Conservation (phyloP, 2,329 filamentous ascomycete species). For the Phialophora expanda region DNA sequence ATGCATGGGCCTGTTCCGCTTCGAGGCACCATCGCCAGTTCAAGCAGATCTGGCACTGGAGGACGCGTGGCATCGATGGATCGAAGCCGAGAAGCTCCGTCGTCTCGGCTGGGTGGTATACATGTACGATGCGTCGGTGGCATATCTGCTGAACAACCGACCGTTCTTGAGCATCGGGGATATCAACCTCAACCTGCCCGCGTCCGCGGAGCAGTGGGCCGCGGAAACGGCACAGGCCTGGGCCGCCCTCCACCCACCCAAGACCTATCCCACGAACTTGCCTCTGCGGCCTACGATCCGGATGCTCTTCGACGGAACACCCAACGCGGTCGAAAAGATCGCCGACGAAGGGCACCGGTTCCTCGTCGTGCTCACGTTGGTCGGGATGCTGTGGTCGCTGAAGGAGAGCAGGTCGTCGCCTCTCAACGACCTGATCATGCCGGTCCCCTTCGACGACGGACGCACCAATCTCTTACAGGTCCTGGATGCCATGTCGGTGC, state of each 20-base stretch:
- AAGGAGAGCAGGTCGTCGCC: conserved; percentile 10
- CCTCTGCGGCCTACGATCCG: background rate
- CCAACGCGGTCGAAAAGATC: background rate
- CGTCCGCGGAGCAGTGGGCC: background rate
- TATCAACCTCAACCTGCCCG: conserved; percentile 8
- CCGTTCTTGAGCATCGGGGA: conserved; percentile 13
- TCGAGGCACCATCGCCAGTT: background rate
- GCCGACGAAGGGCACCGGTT: conserved; percentile 2
- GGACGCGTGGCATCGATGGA: conserved; percentile 9
- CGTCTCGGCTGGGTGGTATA: conserved; percentile 24
- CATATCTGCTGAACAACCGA: conserved; percentile 14
- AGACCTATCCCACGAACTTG: background rate
- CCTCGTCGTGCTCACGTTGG: conserved; percentile 1
- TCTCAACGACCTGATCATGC: background rate
- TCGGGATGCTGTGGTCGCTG: conserved; percentile 12
- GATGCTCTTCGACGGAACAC: background rate
- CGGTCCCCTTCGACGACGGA: background rate
- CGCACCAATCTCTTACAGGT: background rate
- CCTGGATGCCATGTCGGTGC: background rate
- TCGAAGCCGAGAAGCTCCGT: conserved; percentile 2
- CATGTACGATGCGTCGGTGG: conserved; percentile 15
- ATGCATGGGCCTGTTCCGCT: conserved; percentile 14
- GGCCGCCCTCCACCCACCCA: conserved; percentile 5
- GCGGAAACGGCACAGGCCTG: conserved; percentile 16
- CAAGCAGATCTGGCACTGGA: background rate